These are phyloP conservation scores for Penicillium sp. DNA, from an alignment of 2,329 filamentous ascomycete genomes.

Conservation along the genomic window DNA sequence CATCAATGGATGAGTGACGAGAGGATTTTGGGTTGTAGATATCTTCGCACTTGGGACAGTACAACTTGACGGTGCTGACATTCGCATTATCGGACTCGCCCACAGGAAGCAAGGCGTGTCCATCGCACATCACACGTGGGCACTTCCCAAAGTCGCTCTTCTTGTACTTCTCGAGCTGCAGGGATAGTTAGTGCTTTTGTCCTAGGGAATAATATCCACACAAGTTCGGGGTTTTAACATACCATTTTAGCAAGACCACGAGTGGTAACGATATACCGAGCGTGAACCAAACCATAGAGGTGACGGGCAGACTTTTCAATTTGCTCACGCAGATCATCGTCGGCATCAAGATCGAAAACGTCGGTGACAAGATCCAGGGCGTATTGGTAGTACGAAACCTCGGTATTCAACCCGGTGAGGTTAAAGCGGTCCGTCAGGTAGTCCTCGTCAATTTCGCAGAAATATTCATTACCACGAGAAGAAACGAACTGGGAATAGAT, in stretches of 20 bases:
- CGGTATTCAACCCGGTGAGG: slow-evolving; percentile 91
- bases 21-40: slow-evolving; percentile 98
- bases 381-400: slow-evolving; percentile 99
- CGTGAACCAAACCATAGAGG: slow-evolving; percentile 93
- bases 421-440: slow-evolving; percentile 99
- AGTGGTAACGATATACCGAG: slow-evolving; percentile 94
- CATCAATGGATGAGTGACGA: slow-evolving; percentile 91
- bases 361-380: slow-evolving; percentile 95
- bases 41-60: slow-evolving; percentile 96
- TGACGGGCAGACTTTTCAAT: slow-evolving; percentile 97
- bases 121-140: slow-evolving; percentile 90
- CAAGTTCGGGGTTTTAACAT: slow-evolving; percentile 31
- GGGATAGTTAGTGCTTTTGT: slow-evolving; percentile 6
- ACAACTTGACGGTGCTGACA: slow-evolving; percentile 89
- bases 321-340: slow-evolving; percentile 96
- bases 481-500: slow-evolving; percentile 77
- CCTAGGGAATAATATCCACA: not conserved
- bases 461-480: slow-evolving; percentile 96
- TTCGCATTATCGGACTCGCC: slow-evolving; percentile 88
- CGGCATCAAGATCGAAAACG: slow-evolving; percentile 97
- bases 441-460: slow-evolving; percentile 99
- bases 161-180: slow-evolving; percentile 95
- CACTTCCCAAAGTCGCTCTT: slow-evolving; percentile 98
- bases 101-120: slow-evolving; percentile 90
- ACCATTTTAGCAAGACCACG: slow-evolving; percentile 96